Evolutionary conservation across 129 eudicot genomes (phyloP), one percentile per base, ranked within the genome.

Genomic region (Apium graveolens): DNA sequence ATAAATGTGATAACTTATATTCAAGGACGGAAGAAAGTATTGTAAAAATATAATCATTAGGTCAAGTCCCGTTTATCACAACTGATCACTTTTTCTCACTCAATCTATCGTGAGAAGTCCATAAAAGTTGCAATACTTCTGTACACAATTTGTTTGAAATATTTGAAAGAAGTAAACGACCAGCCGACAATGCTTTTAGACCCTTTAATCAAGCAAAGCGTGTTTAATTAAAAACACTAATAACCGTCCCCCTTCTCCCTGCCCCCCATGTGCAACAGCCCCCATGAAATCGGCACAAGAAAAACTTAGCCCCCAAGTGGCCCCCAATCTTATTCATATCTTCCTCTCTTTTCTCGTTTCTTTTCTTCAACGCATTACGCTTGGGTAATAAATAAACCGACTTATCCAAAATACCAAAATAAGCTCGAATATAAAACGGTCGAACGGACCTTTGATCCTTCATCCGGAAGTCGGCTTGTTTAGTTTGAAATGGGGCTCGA

Each of bases 231-330:
- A 51, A 74, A 74, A 44, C 26, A 79, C 38, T 43, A 44, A 37
- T 8, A 81, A 43, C n/a, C n/a, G n/a, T n/a, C n/a, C n/a, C n/a
- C n/a, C n/a, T n/a, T n/a, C n/a, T n/a, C n/a, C n/a, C n/a, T n/a
- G n/a, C n/a, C n/a, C 24, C 84, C 89, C 86, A 86, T 83, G 89
- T 86, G 89, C 86, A 48, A 74, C 21, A 78, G 73, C 80, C 75
- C 73, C 86, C 89, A 73, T 37, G 31, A 75, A 79, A 80, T 76
- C 81, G 72, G 70, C 78, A 34, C 68, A 60, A 66, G 16, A 45
- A 78, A 48, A 34, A 7, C 63, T 62, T 34, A 4, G 7, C 29
- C 29, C 74, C 74, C 74, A 86, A 20, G 72, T 76, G 82, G 69
- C 43, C 8, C 76, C 68, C 9, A 17, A 31, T 80, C 83, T 34